Evolutionary conservation across 169 alveolate species (phyloP).

Genomic region (Blepharisma undulans): DNA sequence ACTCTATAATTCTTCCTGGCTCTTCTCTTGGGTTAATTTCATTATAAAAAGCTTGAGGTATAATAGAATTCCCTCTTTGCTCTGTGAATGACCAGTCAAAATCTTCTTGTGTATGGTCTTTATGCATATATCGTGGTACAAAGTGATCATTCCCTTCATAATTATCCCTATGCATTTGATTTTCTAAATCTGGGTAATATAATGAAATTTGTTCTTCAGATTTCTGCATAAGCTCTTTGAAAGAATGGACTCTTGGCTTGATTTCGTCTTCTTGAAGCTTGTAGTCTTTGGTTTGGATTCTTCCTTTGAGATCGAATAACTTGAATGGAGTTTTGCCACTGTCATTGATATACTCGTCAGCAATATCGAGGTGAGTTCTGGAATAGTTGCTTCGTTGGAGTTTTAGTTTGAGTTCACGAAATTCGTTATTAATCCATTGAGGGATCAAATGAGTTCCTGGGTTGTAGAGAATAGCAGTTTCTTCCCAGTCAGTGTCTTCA

Average conservation of each 20-base stretch:
- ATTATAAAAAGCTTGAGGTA: background rate
- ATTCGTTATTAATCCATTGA: background rate
- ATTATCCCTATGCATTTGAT: background rate
- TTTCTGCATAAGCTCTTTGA: background rate
- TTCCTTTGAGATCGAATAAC: background rate
- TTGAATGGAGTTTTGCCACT: background rate
- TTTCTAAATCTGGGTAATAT: background rate
- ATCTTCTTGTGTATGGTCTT: constrained; percentile 16
- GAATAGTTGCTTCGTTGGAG: background rate
- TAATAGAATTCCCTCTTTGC: background rate
- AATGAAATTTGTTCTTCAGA: background rate
- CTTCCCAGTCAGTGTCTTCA: background rate
- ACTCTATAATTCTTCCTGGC: background rate
- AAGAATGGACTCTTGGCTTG: background rate
- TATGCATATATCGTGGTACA: constrained; percentile 11
- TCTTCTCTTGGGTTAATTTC: background rate
- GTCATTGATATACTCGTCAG: background rate
- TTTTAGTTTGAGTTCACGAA: background rate
- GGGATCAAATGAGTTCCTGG: background rate
- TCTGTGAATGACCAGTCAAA: constrained; percentile 6
- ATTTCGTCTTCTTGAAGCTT: background rate
- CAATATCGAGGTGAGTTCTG: background rate
- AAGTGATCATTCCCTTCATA: constrained; percentile 22
- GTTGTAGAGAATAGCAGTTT: background rate
- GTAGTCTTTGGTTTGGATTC: background rate